Evolutionary conservation across 805 yeast genomes (phyloP).

Genomic region (Myxozyma sirexii): DNA sequence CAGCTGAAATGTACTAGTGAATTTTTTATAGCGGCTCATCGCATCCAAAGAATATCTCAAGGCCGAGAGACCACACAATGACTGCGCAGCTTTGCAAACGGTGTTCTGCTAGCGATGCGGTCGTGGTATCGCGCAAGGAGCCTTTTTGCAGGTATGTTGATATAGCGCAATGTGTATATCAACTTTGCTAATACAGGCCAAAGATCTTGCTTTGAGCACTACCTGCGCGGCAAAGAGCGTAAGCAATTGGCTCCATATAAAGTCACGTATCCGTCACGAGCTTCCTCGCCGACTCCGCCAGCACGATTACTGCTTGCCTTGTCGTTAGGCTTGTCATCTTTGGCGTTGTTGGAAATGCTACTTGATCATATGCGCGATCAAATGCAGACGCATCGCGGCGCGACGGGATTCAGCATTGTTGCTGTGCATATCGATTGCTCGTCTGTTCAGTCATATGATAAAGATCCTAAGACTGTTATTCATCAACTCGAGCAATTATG

Average conservation of each 20-base stretch:
- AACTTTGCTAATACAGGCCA: no score
- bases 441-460: slow-evolving; percentile 18
- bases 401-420: slow-evolving; percentile 65
- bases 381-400: slow-evolving; percentile 58
- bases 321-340: slow-evolving; percentile 47
- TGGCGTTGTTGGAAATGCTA: slow-evolving; percentile 66
- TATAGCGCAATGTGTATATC: no score
- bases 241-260: slow-evolving; percentile 79
- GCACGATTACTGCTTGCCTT: slow-evolving; percentile 45
- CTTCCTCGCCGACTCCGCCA: slow-evolving; percentile 46
- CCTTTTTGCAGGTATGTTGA: slow-evolving; percentile 54
- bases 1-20: no score
- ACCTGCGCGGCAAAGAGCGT: slow-evolving; percentile 77
- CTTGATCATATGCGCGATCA: slow-evolving; percentile 67
- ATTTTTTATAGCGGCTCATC: no score
- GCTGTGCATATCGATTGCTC: slow-evolving; percentile 55
- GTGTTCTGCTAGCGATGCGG: slow-evolving; percentile 42
- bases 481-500: slow-evolving; percentile 37
- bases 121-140: slow-evolving; percentile 61
- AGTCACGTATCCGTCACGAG: slow-evolving; percentile 60
- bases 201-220: slow-evolving; percentile 65
- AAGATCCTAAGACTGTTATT: slow-evolving; percentile 31
- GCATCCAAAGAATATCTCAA: no score
- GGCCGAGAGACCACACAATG: neutral
- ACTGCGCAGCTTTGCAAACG: slow-evolving; percentile 9